These are phyloP conservation scores for Tetrahymena elliotti DNA, from an alignment of 73 alveolate genomes.

Conservation along the genomic window DNA sequence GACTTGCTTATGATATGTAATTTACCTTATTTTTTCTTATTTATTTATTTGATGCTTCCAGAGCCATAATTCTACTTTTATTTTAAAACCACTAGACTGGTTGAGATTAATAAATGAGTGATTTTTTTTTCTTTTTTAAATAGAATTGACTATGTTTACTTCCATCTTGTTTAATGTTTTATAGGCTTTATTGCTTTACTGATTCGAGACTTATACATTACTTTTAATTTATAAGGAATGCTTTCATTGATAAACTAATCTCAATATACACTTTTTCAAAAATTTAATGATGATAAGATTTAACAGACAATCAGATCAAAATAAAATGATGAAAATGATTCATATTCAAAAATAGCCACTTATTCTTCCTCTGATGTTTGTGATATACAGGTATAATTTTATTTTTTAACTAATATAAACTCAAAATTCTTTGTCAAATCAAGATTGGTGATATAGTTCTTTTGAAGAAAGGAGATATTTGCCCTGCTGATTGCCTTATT, in stretches of 20 bases:
- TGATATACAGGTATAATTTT: neutral
- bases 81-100: neutral
- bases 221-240: neutral
- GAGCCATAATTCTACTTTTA: neutral
- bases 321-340: neutral
- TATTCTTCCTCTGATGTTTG: neutral
- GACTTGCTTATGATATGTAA: neutral
- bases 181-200: neutral
- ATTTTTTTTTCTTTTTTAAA: neutral
- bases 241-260: neutral
- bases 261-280: neutral
- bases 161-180: neutral
- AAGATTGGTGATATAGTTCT: conserved; percentile 29
- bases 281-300: neutral
- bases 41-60: neutral
- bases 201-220: neutral
- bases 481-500: conserved; percentile 37
- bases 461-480: conserved; percentile 18
- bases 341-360: neutral
- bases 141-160: neutral
- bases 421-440: neutral
- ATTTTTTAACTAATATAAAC: neutral
- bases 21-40: neutral
- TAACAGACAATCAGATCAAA: neutral
- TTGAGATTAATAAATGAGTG: too few species aligned